A percentile compares a stretch with the other conserved stretches of the same genome.
phyloP scores from a whole-genome alignment of 169 alveolate species.

The Eimeria brunetti region DNA sequence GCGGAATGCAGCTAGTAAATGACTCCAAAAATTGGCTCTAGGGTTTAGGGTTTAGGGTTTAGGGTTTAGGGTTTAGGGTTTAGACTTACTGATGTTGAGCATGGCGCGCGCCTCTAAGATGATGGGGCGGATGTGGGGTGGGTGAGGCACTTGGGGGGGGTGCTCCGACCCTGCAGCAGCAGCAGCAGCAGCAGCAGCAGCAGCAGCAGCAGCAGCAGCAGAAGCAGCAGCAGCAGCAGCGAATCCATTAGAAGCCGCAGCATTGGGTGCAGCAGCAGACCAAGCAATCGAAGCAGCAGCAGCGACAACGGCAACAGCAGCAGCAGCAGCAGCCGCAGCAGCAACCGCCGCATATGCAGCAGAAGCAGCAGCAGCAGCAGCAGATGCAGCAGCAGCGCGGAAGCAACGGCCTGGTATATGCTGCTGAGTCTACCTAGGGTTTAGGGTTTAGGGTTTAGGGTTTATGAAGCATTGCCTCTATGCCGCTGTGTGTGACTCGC shows the following conservation, averaged over 20 bases:
- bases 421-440: not conserved
- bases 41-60: not conserved
- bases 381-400: too few relatives aligned
- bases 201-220: not conserved
- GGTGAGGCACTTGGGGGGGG: conserved; percentile 51
- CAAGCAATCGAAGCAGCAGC: too few relatives aligned
- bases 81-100: conserved; percentile 24
- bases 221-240: not conserved
- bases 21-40: not conserved
- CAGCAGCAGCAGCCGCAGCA: not conserved
- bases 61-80: not conserved
- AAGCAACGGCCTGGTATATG: too few relatives aligned
- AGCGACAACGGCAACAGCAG: too few relatives aligned
- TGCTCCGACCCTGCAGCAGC: conserved; percentile 14
- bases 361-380: too few relatives aligned
- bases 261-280: too few relatives aligned
- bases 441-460: not conserved
- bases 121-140: conserved; percentile 10
- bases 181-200: not conserved
- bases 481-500: too few relatives aligned
- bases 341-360: too few relatives aligned
- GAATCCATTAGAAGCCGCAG: not conserved
- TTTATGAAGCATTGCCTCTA: not conserved
- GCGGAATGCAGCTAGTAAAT: not conserved
- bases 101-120: conserved; percentile 20